Conservation (phyloP, 306 rosid species). For the Geum urbanum region DNA sequence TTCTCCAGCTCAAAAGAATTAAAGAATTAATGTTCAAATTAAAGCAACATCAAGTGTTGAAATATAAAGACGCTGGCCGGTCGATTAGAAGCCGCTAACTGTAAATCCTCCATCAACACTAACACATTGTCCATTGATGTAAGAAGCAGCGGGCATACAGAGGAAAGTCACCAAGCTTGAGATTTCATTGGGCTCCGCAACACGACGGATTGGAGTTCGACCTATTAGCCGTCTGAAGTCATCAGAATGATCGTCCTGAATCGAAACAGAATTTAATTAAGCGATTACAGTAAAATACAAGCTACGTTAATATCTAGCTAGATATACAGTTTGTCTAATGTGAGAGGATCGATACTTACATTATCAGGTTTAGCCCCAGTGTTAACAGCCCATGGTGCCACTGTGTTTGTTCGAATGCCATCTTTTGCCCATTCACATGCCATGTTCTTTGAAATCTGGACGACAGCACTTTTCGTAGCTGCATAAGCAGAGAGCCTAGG, state of each 20-base stretch:
- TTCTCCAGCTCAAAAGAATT: too few relatives aligned
- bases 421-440: constrained; percentile 80
- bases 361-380: constrained; percentile 11
- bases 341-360: neutral
- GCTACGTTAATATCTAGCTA: neutral
- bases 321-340: too few relatives aligned
- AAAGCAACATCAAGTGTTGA: too few relatives aligned
- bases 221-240: constrained; percentile 5
- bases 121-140: constrained; percentile 52
- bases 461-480: constrained; percentile 68
- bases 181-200: constrained; percentile 44
- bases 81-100: constrained; percentile 20
- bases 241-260: neutral
- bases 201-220: constrained; percentile 31
- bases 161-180: constrained; percentile 52
- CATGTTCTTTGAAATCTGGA: constrained; percentile 54
- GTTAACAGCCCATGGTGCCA: constrained; percentile 46
- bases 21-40: too few relatives aligned
- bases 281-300: neutral
- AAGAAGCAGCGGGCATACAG: constrained; percentile 63
- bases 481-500: constrained; percentile 43
- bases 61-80: neutral
- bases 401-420: constrained; percentile 44
- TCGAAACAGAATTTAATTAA: neutral
- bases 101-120: constrained; percentile 53